Base-by-base conservation (phyloP, 768 basidiomycete species). In the Holtermanniella nyarrowii region DNA sequence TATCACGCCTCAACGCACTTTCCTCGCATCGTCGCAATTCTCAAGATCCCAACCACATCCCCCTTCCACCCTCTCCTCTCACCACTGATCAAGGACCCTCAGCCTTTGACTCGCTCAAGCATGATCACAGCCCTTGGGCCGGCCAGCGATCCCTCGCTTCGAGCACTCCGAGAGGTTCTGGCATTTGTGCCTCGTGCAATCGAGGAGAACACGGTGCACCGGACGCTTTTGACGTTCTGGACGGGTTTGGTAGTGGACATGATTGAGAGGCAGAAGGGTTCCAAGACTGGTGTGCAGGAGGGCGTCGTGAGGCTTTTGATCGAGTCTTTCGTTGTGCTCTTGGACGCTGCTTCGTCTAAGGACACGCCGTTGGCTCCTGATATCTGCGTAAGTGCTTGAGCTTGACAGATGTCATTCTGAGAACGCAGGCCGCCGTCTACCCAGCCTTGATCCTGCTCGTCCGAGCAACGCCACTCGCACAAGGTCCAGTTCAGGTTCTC, bases 1-100 rank as follows among this genome's bases (percentile, higher is more conserved):
- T 96, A 93, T 66, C 89, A 97, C 63, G 88, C 91, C 59, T 86
- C 91, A 3, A 82, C 86, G 0, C 89, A 96, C 68, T 97, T 97
- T 70, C 79, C 84, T 7, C 93, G 95, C 61, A 87, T 96, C 78
- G 76, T 95, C 22, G 81, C 85, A 1, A 88, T 99, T 60, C 74
- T 96, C 48, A 78, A 55, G 31, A 40, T 60, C 21, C 42, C 60
- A 4, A 42, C 53, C 7, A 53, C 58, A 2, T 63, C 63, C 11
- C 52, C 57, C 1, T 68, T 66, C 46, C 52, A 55, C 50, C 60
- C 58, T 12, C 57, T 63, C 11, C 66, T 69, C 46, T 47, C 49
- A 31, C 62, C 66, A 18, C 56, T 66, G 73, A 85, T 89, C 69
- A 78, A 84, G 21, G 82, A 86, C 10, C 79, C 83, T 24, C 83